Evolutionary conservation across 2,329 filamentous ascomycete genomes (phyloP), one percentile per base, ranked within the genome.

Genomic region (Botrytis elliptica): DNA sequence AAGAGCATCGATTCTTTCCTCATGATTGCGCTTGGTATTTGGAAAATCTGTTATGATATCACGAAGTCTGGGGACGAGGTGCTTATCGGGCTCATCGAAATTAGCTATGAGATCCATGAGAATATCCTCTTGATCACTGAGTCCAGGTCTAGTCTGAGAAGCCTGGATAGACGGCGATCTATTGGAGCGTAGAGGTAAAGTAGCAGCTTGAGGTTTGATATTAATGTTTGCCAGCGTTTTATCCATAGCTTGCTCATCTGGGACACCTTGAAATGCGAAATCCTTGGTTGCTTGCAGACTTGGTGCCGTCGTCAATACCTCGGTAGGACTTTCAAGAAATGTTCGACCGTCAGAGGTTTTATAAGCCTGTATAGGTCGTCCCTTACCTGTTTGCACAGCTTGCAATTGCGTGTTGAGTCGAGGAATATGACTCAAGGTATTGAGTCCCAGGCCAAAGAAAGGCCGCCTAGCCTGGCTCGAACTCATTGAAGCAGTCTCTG

Each of bases 1-100:
- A 9, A 95, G 84, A 72, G 85, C 84, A 67, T 93, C 90, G 20
- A 95, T 81, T 2, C 93, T 89, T 70, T 88, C 85, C 55, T 89
- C 89, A 74, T 94, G 88, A 29, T 80, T 77, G 36, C 76, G 72
- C 29, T 78, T 76, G 44, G 75, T 77, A 14, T 73, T 76, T 9
- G 79, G 78, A 69, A 75, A 79, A 25, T 77, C 75, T 20, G 76
- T 62, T 20, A 79, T 72, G 38, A 81, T 74, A 44, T 73, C 74
- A 62, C 75, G 74, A 59, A 81, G 74, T 64, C 75, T 66, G 59
- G 77, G 76, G 16, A 79, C 63, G 6, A 79, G 73, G 38, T 64
- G 66, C 22, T 78, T 72, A 29, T 75, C 46, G 16, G 60, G 22
- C n/a, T 76, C 70, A 46, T 74, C 68, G 36, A 63, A 42, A 63